Evolutionary conservation across 2,329 filamentous ascomycete species (phyloP).

Genomic region (Talaromyces atroroseus): DNA sequence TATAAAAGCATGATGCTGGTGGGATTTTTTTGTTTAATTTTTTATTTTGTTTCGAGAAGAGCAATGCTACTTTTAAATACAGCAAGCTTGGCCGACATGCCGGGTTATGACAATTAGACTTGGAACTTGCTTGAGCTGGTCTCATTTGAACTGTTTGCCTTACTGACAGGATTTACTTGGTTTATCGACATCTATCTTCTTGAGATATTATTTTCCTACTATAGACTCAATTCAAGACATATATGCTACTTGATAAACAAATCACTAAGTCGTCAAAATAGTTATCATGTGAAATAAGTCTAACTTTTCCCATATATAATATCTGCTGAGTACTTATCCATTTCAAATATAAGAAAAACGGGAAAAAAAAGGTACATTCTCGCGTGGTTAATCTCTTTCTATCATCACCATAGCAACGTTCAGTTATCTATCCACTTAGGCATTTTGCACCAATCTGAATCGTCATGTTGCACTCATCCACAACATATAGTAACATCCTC

Average conservation of each 20-base stretch:
- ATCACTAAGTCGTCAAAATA: too few species aligned
- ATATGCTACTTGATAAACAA: not conserved
- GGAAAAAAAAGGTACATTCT: too few species aligned
- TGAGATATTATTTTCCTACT: not conserved
- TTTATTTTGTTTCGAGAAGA: not conserved
- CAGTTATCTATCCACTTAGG: too few species aligned
- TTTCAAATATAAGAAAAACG: too few species aligned
- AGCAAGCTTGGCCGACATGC: not conserved
- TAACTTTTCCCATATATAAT: too few species aligned
- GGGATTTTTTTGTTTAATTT: too few species aligned
- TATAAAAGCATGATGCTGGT: not conserved
- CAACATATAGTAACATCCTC: conserved; percentile 14
- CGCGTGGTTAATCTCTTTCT: too few species aligned
- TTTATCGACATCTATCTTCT: not conserved
- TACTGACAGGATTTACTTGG: not conserved
- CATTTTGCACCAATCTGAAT: too few species aligned
- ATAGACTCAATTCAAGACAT: not conserved
- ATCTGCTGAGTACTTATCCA: too few species aligned
- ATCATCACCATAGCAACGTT: too few species aligned
- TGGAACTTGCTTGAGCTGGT: not conserved
- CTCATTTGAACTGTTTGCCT: not conserved
- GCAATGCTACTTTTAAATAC: not conserved
- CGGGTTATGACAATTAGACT: not conserved
- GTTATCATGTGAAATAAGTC: too few species aligned
- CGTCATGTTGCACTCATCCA: conserved; percentile 1